Evolutionary conservation across 1,284 basidiomycete genomes (phyloP).

Genomic region (Mycosarcoma mackinlayi): DNA sequence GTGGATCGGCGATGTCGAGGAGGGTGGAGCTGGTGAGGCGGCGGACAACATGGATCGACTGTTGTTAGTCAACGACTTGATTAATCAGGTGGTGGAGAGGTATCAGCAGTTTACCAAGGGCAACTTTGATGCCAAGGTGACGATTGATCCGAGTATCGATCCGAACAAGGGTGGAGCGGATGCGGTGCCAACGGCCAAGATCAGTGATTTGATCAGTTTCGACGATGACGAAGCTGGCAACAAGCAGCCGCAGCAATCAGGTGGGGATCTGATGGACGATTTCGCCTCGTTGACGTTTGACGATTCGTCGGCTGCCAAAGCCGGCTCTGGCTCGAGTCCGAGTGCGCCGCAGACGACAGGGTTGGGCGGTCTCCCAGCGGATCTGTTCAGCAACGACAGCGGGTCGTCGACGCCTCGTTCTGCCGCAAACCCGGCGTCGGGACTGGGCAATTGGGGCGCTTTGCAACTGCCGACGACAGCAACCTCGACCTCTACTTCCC

Average conservation of each 20-base stretch:
- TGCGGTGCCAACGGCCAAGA: constrained; percentile 64
- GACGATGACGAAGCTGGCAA: constrained; percentile 52
- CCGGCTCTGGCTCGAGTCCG: background rate
- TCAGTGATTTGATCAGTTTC: constrained; percentile 64
- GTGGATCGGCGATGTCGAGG: constrained; percentile 92
- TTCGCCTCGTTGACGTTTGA: constrained; percentile 62
- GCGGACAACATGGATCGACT: constrained; percentile 83
- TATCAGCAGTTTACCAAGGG: constrained; percentile 92
- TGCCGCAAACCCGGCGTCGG: constrained; percentile 24
- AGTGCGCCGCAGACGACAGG: constrained; percentile 6
- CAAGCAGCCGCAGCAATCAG: background rate
- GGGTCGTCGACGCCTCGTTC: constrained; percentile 22
- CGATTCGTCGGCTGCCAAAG: constrained; percentile 16
- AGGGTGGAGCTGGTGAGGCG: constrained; percentile 73
- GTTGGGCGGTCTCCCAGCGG: constrained; percentile 35
- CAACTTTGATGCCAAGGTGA: constrained; percentile 78
- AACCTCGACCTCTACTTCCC: constrained; percentile 35
- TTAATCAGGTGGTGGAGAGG: constrained; percentile 88
- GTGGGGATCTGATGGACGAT: constrained; percentile 52
- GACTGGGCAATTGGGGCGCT: constrained; percentile 57
- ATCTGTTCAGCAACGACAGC: constrained; percentile 41
- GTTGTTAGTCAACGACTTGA: constrained; percentile 95
- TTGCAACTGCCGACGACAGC: constrained; percentile 53
- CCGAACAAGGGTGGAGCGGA: constrained; percentile 57
- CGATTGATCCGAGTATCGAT: constrained; percentile 71